Evolutionary conservation across 2,329 filamentous ascomycete genomes (phyloP).

Genomic region (Ramularia endophylla): DNA sequence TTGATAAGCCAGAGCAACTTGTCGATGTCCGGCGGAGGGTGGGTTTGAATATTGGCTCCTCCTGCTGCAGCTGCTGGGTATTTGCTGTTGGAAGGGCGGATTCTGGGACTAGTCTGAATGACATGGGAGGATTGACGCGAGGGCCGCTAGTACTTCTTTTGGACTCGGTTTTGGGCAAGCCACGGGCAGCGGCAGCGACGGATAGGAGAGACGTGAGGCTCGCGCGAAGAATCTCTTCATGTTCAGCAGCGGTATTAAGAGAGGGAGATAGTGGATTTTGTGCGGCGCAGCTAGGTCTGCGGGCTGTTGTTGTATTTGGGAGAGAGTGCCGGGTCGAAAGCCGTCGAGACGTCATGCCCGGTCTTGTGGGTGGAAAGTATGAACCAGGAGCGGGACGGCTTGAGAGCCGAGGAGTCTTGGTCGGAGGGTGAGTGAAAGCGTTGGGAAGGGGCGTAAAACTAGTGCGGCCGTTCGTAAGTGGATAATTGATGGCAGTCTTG

Average conservation of each 20-base stretch:
- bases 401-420: constrained; percentile 46
- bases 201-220: constrained; percentile 93
- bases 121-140: constrained; percentile 42
- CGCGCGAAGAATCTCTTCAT: constrained; percentile 86
- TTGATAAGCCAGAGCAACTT: constrained; percentile 21
- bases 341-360: constrained; percentile 22
- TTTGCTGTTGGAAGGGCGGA: constrained; percentile 41
- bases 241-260: constrained; percentile 65
- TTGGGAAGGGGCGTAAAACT: constrained; percentile 84
- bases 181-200: constrained; percentile 85
- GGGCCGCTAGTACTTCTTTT: constrained; percentile 28
- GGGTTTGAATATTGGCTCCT: constrained; percentile 31
- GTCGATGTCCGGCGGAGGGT: constrained; percentile 30
- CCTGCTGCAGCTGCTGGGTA: constrained; percentile 15
- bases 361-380: constrained; percentile 37
- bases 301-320: constrained; percentile 30
- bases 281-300: constrained; percentile 46
- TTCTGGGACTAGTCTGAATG: constrained; percentile 55
- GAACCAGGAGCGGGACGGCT: constrained; percentile 42
- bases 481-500: constrained; percentile 70
- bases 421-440: constrained; percentile 79
- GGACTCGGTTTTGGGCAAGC: constrained; percentile 60
- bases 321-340: constrained; percentile 27
- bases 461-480: constrained; percentile 41
- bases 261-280: constrained; percentile 67